phyloP scores from a whole-genome alignment of 2,329 filamentous ascomycete genomes.

The Diplodia sapinea region DNA sequence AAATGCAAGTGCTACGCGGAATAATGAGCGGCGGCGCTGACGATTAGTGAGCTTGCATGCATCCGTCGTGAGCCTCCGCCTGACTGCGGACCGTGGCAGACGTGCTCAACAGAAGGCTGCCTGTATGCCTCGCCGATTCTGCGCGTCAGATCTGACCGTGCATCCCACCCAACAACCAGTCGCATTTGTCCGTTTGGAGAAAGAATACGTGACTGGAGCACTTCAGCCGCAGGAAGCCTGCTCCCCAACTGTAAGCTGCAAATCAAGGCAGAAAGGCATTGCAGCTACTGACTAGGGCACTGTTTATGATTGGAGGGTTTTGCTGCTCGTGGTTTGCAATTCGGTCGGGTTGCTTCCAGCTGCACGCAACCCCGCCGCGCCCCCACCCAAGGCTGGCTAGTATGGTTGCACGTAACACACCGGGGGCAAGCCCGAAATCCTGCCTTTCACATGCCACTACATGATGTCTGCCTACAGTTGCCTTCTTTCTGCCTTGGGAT shows the following conservation, averaged over 20 bases:
- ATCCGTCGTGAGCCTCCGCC: background rate
- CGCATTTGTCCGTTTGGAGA: background rate
- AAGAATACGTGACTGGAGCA: background rate
- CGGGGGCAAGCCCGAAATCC: too few relatives aligned
- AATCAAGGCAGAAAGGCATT: background rate
- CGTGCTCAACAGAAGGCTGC: too few relatives aligned
- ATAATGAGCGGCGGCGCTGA: background rate
- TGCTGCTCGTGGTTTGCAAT: background rate
- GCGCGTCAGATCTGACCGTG: background rate
- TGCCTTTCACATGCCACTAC: background rate
- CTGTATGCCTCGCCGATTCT: background rate
- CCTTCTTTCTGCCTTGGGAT: background rate
- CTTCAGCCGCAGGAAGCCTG: background rate
- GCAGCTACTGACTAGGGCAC: background rate
- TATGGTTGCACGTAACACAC: background rate
- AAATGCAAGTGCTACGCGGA: too few relatives aligned
- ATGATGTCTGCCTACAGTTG: background rate
- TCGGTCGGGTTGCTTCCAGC: background rate
- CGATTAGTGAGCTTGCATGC: background rate
- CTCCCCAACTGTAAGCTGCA: background rate
- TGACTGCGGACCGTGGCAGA: background rate
- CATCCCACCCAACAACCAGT: background rate
- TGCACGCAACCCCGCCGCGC: background rate
- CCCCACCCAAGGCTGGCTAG: background rate
- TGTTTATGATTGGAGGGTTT: background rate